Base-by-base conservation (phyloP, 768 basidiomycete genomes). In the Trametes cinnabarina region DNA sequence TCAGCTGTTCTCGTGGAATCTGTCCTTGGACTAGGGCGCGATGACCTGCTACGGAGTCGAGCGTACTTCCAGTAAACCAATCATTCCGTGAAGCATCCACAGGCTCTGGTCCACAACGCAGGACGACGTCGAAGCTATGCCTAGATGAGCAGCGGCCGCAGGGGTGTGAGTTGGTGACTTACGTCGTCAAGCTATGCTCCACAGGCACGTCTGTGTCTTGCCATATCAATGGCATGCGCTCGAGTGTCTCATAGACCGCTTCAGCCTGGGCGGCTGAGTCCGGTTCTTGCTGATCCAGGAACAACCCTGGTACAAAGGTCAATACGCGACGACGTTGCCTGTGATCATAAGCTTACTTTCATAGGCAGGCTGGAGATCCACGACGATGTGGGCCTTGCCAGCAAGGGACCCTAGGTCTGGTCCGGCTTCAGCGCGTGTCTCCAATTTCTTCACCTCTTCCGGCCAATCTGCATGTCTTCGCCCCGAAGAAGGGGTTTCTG, bases 121-220 rank as follows among this genome's bases (percentile, higher is more conserved):
- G 81, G 3, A 81, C 75, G 23, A 88, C 68, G 65, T 93, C 90
- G 58, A 79, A 83, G 14, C 90, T 91, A 57, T 40, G 17, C 54
- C 54, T 25, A 50, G 51, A 11, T 37, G 22, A 28, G 20, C 20
- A 28, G 3, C 41, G 32, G 39, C 3, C 22, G 14, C 25, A 25
- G 30, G 19, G 47, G 47, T 34, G 22, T 15, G 22, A 22, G 23
- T 39, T 30, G 30, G 30, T 35, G 39, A 49, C 74, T 62, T 62
- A 92, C 90, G 76, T 78, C 25, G 87, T 92, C 23, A 90, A 63
- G 61, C 87, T 73, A 50, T 82, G 74, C 37, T 86, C 84, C 1
- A 75, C 63, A 2, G 77, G 74, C 25, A 67, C 70, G 54, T 84
- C 80, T 3, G 71, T 59, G n/a, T 74, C 73, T 63, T 83, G 81